Evolutionary conservation across 805 yeast genomes (phyloP), one percentile per base, ranked within the genome.

Genomic region (Saturnispora ahearnii): DNA sequence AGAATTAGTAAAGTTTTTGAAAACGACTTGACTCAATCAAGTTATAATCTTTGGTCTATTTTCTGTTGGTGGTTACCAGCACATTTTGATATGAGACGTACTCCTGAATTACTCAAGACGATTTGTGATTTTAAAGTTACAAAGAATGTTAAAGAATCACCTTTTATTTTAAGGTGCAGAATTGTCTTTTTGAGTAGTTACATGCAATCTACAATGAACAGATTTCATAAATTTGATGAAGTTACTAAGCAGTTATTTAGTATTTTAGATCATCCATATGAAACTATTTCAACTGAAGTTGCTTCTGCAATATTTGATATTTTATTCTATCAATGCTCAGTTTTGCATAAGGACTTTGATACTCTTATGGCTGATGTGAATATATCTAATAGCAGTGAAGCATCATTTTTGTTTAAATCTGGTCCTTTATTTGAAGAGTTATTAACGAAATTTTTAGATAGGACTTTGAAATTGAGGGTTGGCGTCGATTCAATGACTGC

Each of bases 41-140:
- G 82, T 3, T 65, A 74, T 36, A 76, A 73, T 18, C 79, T 85
- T 38, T 93, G 97, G 97, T 72, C 73, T 33, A 75, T 87, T 0
- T 76, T 87, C 45, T 71, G 83, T 3, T 82, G 87, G 83, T 84
- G 88, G 85, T 59, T 80, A 1, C 84, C 88, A 0, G 64, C 79
- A 0, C 82, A 78, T 56, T 70, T 80, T 36, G 95, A 87, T 62
- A 55, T 73, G 45, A 76, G 96, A 60, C 74, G 96, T 51, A 74
- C 78, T 49, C 81, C 82, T 12, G 71, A 73, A 11, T 62, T 84
- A 3, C 64, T 73, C 22, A 61, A 68, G 30, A 65, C 68, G 8
- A 66, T 85, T 13, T 63, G 74, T 18, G 64, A 73, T 29, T 73
- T 82, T 47, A 64, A 71, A 3, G 59, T 81, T 15, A 77, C 76